Evolutionary conservation across 441 rosid species (phyloP), one percentile per base, ranked within the genome.

Genomic region (Eutrema salsugineum): DNA sequence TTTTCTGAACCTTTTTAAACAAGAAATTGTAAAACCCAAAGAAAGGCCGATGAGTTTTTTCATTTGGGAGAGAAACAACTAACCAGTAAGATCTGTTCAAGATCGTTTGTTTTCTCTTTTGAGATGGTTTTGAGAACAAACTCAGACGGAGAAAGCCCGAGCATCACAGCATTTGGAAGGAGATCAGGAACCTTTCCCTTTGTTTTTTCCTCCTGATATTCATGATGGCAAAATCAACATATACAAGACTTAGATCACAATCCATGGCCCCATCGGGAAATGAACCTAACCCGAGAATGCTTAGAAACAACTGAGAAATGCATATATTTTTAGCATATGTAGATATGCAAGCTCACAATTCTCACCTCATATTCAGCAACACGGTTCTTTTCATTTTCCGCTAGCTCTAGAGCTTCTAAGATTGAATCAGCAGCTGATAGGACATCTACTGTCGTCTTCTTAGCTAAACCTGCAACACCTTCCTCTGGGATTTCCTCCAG

Each of bases 31-130:
- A 48, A 35, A 66, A 42, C 24, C 38, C 19, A 66, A n/a, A 50
- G 5, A 42, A 33, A 33, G 50, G 40, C 1, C 4, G 8, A 9
- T 15, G 14, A 8, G 5, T 44, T 68, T 56, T 56, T 56, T 24
- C 5, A 32, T 5, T 32, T 36, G 42, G 49, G 27, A 36, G 61
- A 17, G 40, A 20, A 64, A 53, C 35, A 59, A 54, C 76, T 60
- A 84, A 95, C 99, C 97, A 95, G 83, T 62, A 91, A 84, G 44
- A 93, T 82, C 87, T 91, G 93, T 83, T 92, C 98, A 70, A 95
- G 86, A 79, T 92, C 95, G 79, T 87, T 95, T 65, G 90, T 82
- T 70, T 74, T 92, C 47, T 92, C 91, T 50, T 76, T 83, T 24
- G 97, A 87, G 71, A 92, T 76, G 51, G 91, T 87, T 57, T 70